Conservation (phyloP, 768 basidiomycete species). For the Suillus lakei region DNA sequence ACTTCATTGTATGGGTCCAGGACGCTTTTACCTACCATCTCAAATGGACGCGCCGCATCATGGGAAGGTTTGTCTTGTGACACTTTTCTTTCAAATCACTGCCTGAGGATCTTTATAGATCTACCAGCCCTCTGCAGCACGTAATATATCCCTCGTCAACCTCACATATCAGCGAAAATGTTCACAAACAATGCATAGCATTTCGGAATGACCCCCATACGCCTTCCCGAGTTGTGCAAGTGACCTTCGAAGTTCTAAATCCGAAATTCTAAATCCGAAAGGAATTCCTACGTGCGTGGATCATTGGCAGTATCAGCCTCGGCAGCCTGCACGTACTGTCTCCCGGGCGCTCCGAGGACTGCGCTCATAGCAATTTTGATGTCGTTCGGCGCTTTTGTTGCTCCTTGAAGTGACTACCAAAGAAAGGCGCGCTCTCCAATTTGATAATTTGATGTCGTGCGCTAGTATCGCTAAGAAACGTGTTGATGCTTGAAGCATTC, state of each 20-base stretch:
- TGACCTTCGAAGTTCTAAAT: neutral
- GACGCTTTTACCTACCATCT: neutral
- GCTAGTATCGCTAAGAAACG: neutral
- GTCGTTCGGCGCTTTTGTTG: neutral
- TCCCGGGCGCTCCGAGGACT: neutral
- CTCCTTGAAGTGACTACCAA: neutral
- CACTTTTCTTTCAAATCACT: neutral
- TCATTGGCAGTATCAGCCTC: neutral
- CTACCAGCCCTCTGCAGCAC: slow-evolving; percentile 1
- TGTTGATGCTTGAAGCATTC: neutral
- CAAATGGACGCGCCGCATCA: neutral
- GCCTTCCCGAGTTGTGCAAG: neutral
- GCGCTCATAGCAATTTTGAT: neutral
- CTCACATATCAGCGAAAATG: neutral
- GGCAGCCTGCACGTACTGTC: neutral
- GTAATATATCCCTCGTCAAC: neutral
- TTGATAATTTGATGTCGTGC: neutral
- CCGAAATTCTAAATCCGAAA: neutral
- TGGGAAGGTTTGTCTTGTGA: slow-evolving; percentile 1
- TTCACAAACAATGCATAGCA: slow-evolving; percentile 1
- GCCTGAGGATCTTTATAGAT: neutral
- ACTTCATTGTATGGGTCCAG: neutral
- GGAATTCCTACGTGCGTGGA: neutral
- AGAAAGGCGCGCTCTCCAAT: neutral
- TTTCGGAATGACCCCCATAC: neutral